A percentile compares a stretch with the other conserved stretches of the same genome.
phyloP scores from a whole-genome alignment of 495 filamentous ascomycete genomes.

The Cercophora scortea region DNA sequence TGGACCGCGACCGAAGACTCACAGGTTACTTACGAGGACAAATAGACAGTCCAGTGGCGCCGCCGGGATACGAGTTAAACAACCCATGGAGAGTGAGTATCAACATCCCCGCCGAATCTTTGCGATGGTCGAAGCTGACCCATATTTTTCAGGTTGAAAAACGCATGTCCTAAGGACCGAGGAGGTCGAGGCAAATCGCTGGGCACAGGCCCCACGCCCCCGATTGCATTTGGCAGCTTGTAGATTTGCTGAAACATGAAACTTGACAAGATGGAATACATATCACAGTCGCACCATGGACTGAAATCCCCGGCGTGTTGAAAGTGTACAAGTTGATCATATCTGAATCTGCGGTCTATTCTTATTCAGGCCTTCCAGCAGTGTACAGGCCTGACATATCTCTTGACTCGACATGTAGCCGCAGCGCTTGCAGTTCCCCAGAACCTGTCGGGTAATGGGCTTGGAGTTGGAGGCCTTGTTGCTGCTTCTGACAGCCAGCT shows the following conservation, averaged over 20 bases:
- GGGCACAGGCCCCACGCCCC: background rate
- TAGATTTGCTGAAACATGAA: background rate
- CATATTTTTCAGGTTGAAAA: slow-evolving; percentile 38
- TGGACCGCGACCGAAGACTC: slow-evolving; percentile 87
- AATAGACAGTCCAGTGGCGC: slow-evolving; percentile 69
- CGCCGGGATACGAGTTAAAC: slow-evolving; percentile 84
- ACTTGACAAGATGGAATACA: background rate
- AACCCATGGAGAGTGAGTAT: slow-evolving; percentile 76
- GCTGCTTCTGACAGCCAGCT: slow-evolving; percentile 9
- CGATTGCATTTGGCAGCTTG: background rate
- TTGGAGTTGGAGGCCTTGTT: slow-evolving; percentile 18
- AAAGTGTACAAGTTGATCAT: slow-evolving; percentile 19
- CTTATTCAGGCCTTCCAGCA: slow-evolving; percentile 89
- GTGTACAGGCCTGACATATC: slow-evolving; percentile 89
- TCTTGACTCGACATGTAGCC: slow-evolving; percentile 93
- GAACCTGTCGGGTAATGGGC: slow-evolving; percentile 48
- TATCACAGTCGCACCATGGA: too few relatives aligned
- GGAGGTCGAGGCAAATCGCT: background rate
- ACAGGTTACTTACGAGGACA: slow-evolving; percentile 83
- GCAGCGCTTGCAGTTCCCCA: slow-evolving; percentile 78
- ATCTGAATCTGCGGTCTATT: slow-evolving; percentile 75
- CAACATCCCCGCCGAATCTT: background rate
- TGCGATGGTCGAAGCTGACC: slow-evolving; percentile 3
- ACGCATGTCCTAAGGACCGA: slow-evolving; percentile 29
- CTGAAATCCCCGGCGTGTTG: background rate